Evolutionary conservation across 2,329 filamentous ascomycete species (phyloP).

Genomic region (Cryphonectria naterciae): DNA sequence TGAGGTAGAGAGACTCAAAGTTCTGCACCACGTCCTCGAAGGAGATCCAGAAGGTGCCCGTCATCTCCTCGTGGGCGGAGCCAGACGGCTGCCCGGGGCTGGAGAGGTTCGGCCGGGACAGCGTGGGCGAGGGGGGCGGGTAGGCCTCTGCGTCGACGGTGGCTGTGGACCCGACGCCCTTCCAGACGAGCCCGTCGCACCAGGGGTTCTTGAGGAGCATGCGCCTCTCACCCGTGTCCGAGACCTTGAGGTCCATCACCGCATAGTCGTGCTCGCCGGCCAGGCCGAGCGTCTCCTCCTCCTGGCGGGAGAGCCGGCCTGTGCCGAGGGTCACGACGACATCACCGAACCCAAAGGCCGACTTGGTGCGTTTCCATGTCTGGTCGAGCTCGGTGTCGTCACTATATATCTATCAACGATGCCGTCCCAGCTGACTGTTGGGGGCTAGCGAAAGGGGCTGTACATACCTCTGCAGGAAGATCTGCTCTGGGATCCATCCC

Average conservation of each 20-base stretch:
- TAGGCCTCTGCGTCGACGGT: constrained; percentile 33
- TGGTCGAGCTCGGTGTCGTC: constrained; percentile 77
- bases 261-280: constrained; percentile 94
- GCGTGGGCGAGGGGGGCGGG: constrained; percentile 29
- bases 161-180: constrained; percentile 51
- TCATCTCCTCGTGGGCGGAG: constrained; percentile 40
- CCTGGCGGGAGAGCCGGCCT: constrained; percentile 74
- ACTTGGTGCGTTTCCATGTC: constrained; percentile 78
- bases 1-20: constrained; percentile 95
- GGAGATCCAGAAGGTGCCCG: constrained; percentile 93
- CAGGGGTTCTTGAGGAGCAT: constrained; percentile 95
- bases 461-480: constrained; percentile 77
- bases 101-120: constrained; percentile 24
- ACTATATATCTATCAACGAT: constrained; percentile 42
- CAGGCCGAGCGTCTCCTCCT: constrained; percentile 80
- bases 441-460: neutral
- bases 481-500: constrained; percentile 95
- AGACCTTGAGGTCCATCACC: constrained; percentile 73
- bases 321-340: constrained; percentile 91
- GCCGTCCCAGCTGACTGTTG: neutral
- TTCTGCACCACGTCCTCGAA: constrained; percentile 86
- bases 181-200: constrained; percentile 80
- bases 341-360: constrained; percentile 75
- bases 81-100: constrained; percentile 23
- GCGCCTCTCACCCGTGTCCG: constrained; percentile 63